Conservation (phyloP, 2,329 filamentous ascomycete genomes). For the Fusarium chuoi region DNA sequence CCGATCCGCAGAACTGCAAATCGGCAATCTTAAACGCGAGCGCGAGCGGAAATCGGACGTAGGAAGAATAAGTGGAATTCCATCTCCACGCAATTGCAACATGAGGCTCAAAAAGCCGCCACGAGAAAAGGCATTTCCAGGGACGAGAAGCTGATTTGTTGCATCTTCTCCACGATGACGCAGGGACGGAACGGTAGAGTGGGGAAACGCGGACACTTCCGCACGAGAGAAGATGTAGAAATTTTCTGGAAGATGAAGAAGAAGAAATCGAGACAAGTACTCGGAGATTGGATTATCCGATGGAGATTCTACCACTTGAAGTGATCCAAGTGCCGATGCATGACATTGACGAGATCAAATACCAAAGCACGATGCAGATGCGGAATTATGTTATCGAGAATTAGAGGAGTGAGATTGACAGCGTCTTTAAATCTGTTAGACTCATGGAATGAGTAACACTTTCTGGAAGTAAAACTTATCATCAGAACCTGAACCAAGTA, state of each 20-base stretch:
- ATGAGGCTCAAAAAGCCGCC: neutral
- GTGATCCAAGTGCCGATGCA: neutral
- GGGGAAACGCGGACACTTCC: neutral
- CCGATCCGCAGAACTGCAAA: neutral
- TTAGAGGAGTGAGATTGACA: no score
- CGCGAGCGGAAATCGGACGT: slow-evolving; percentile 2
- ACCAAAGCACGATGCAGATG: neutral
- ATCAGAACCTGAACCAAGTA: neutral
- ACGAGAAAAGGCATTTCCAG: neutral
- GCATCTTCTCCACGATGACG: neutral
- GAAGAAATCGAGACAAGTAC: neutral
- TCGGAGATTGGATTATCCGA: neutral
- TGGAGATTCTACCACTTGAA: neutral
- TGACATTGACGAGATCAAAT: neutral
- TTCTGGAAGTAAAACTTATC: fast-evolving
- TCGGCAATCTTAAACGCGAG: neutral
- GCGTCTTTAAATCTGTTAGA: neutral
- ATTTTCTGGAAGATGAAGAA: neutral
- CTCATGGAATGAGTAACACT: fast-evolving
- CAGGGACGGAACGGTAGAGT: neutral
- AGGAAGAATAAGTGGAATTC: neutral
- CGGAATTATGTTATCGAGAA: no score
- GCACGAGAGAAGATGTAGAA: neutral
- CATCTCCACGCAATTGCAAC: neutral
- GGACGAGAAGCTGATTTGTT: neutral